Evolutionary conservation across 306 rosid species (phyloP).

Genomic region (barrel medic (Medicago truncatula)): MtrunA17r5.0-ANR NC_053045.1:56305001-56305500

Average conservation of each 20-base stretch:
- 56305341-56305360: conserved; percentile 41
- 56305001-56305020: neutral
- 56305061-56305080: conserved; percentile 19
- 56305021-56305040: conserved; percentile 35
- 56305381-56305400: conserved; percentile 56
- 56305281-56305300: conserved; percentile 45
- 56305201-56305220: conserved; percentile 9
- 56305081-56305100: conserved; percentile 14
- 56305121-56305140: neutral
- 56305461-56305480: conserved; percentile 15
- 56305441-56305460: conserved; percentile 50
- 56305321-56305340: conserved; percentile 47
- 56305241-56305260: conserved; percentile 49
- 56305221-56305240: conserved; percentile 34
- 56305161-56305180: too few species aligned
- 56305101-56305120: conserved; percentile 2
- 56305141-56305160: too few species aligned
- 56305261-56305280: conserved; percentile 41
- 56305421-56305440: conserved; percentile 36
- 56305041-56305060: conserved; percentile 4
- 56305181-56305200: neutral
- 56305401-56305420: conserved; percentile 46
- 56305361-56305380: conserved; percentile 41
- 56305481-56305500: conserved; percentile 38
- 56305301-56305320: conserved; percentile 46